phyloP scores from a whole-genome alignment of 805 yeast species.

The Myxozyma geophila region DNA sequence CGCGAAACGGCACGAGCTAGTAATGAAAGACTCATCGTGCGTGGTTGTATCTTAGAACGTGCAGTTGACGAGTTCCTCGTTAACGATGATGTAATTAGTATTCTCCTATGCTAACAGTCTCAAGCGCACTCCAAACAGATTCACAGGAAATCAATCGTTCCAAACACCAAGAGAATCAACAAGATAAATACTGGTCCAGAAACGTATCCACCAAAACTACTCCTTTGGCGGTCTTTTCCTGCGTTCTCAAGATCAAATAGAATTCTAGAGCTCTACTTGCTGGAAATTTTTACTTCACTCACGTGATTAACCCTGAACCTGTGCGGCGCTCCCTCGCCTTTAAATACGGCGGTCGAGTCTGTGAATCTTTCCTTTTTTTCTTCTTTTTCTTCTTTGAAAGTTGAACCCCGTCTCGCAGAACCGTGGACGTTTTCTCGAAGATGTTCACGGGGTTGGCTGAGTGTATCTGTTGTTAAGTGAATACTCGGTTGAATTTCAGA shows the following conservation, averaged over 20 bases:
- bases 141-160: not conserved
- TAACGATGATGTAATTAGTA: not conserved
- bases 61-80: not conserved
- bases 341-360: not conserved
- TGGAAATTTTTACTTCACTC: slow-evolving; percentile 1
- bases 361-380: slow-evolving; percentile 1
- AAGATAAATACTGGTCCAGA: not conserved
- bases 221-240: not conserved
- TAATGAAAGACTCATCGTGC: slow-evolving; percentile 15
- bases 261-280: slow-evolving; percentile 1
- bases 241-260: not conserved
- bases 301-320: slow-evolving; percentile 12
- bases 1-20: slow-evolving; percentile 13
- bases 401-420: slow-evolving; percentile 30
- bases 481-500: slow-evolving; percentile 22
- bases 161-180: not conserved
- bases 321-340: not conserved
- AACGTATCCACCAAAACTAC: not conserved
- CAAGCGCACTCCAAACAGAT: not conserved
- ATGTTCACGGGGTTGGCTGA: slow-evolving; percentile 10
- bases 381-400: slow-evolving; percentile 32
- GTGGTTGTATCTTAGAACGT: not conserved
- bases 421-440: not conserved
- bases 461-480: not conserved
- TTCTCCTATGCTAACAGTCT: not conserved